A percentile compares a stretch with the other conserved stretches of the same genome.
These are phyloP conservation scores for Salvia miltiorrhiza DNA, from an alignment of 257 asterid genomes.

Conservation along the genomic window DNA sequence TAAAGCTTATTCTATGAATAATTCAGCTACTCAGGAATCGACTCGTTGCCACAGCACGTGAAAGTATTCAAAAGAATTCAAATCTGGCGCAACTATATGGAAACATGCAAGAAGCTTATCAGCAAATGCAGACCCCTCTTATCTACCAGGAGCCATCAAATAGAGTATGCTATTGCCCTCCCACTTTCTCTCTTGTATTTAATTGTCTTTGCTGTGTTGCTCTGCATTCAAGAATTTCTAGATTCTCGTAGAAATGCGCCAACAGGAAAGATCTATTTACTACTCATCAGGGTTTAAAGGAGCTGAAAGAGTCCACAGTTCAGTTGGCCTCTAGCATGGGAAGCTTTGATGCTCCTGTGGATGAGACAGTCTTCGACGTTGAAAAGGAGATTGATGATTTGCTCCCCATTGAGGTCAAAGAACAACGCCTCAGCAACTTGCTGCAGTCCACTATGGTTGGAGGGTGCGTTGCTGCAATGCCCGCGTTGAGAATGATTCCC, in stretches of 20 bases:
- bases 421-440: conserved; percentile 83
- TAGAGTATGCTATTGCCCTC: conserved; percentile 36
- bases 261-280: not conserved
- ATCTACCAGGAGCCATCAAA: conserved; percentile 64
- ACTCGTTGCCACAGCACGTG: conserved; percentile 62
- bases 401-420: conserved; percentile 84
- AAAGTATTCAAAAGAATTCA: conserved; percentile 61
- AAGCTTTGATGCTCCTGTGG: conserved; percentile 69
- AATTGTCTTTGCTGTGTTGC: not conserved
- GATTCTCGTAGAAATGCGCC: no score
- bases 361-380: conserved; percentile 69
- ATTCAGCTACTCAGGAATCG: conserved; percentile 72
- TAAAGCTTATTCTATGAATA: conserved; percentile 2
- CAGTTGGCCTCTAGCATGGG: conserved; percentile 83
- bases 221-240: not conserved
- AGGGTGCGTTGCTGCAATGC: conserved; percentile 87
- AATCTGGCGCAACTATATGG: conserved; percentile 81
- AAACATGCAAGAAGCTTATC: conserved; percentile 88
- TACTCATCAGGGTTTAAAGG: conserved; percentile 68
- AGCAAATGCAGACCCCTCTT: conserved; percentile 84
- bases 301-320: conserved; percentile 73
- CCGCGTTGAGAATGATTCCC: conserved; percentile 81
- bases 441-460: conserved; percentile 77
- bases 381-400: conserved; percentile 85
- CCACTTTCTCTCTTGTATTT: not conserved